A percentile compares a stretch with the other conserved stretches of the same genome.
These are phyloP conservation scores for Murraya koenigii DNA, from an alignment of 345 rosid genomes.

Conservation along the genomic window DNA sequence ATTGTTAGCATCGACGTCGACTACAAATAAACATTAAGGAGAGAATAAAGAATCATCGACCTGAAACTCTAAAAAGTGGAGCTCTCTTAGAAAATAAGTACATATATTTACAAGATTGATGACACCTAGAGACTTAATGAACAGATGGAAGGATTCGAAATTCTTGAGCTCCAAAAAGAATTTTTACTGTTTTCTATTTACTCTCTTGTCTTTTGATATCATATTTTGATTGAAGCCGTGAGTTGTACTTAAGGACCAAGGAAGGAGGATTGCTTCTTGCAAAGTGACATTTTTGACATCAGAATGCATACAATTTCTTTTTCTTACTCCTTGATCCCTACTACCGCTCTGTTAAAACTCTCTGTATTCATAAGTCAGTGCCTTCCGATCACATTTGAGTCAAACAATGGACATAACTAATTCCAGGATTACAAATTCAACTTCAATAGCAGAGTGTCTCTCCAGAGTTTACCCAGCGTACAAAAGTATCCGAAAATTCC, in stretches of 20 bases:
- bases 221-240: constrained; percentile 13
- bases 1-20: constrained; percentile 15
- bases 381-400: neutral
- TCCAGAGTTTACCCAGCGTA: constrained; percentile 73
- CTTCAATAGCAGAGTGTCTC: constrained; percentile 73
- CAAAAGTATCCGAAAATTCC: constrained; percentile 76
- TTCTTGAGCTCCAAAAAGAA: constrained; percentile 43
- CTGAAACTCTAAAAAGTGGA: constrained; percentile 33
- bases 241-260: neutral
- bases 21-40: constrained; percentile 15
- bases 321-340: constrained; percentile 7
- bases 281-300: neutral
- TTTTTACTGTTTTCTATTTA: constrained; percentile 40
- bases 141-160: constrained; percentile 5
- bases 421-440: neutral
- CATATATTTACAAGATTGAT: constrained; percentile 41
- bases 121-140: constrained; percentile 11
- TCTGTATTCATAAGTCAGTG: constrained; percentile 5
- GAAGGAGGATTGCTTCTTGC: neutral
- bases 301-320: constrained; percentile 6
- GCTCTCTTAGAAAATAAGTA: constrained; percentile 30
- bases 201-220: constrained; percentile 35
- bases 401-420: neutral
- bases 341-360: constrained; percentile 3
- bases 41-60: constrained; percentile 43